These are phyloP conservation scores for Gaeumannomyces tritici DNA, from an alignment of 2,329 filamentous ascomycete species.

Conservation along the genomic window DNA sequence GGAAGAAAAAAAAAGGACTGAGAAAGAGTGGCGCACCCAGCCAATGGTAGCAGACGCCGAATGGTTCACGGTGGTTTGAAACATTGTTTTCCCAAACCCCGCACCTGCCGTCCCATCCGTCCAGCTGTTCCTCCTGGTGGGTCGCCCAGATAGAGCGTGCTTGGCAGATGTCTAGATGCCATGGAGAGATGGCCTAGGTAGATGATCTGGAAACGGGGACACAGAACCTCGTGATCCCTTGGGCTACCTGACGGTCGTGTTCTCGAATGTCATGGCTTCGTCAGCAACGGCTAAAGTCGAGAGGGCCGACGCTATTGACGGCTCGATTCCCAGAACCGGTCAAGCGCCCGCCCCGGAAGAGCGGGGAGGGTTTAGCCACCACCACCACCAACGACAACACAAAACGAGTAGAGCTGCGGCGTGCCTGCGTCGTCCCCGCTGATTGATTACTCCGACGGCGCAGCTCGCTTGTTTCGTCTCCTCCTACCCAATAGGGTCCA, in stretches of 20 bases:
- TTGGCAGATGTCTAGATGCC: no score
- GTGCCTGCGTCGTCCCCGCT: no score
- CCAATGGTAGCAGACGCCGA: not conserved
- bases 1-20: not conserved
- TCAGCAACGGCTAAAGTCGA: not conserved
- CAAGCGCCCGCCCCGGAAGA: no score
- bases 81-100: not conserved
- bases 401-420: no score
- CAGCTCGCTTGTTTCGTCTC: not conserved
- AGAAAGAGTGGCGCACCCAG: not conserved
- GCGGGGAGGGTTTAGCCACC: no score
- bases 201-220: no score
- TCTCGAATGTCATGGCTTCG: not conserved
- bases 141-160: not conserved
- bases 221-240: no score
- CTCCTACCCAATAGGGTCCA: not conserved
- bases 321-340: not conserved
- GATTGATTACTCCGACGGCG: not conserved
- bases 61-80: not conserved
- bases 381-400: no score
- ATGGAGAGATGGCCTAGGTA: no score
- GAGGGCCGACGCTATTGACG: not conserved
- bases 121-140: no score
- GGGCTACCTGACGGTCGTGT: no score
- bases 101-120: not conserved